Conservation (phyloP, 768 basidiomycete genomes). For the Exsudoporus frostii region DNA sequence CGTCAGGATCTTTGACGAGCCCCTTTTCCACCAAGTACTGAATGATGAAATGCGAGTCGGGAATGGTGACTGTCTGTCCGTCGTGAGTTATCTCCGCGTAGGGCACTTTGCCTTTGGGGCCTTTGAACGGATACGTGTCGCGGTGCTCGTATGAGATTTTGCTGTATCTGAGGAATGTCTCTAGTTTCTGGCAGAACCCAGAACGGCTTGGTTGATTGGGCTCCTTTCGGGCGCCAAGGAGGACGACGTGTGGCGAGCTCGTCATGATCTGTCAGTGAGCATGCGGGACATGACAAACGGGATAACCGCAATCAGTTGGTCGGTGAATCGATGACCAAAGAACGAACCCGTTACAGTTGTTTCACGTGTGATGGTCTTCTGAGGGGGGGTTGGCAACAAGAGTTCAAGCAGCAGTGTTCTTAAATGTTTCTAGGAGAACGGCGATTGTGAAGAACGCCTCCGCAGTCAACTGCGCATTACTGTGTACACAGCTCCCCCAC, state of each 20-base stretch:
- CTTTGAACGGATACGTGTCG: slow-evolving; percentile 23
- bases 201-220: slow-evolving; percentile 23
- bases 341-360: neutral
- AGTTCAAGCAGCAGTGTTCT: neutral
- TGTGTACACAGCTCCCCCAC: neutral
- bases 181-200: slow-evolving; percentile 35
- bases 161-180: slow-evolving; percentile 29
- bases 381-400: neutral
- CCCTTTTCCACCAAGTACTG: slow-evolving; percentile 26
- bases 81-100: slow-evolving; percentile 30
- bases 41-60: slow-evolving; percentile 36
- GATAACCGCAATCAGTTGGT: neutral
- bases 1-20: slow-evolving; percentile 28
- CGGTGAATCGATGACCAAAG: too few relatives aligned
- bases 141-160: slow-evolving; percentile 28
- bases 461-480: neutral
- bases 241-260: slow-evolving; percentile 20
- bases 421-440: neutral
- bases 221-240: slow-evolving; percentile 25
- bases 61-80: slow-evolving; percentile 14
- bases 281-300: neutral
- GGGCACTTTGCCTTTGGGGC: slow-evolving; percentile 34
- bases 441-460: neutral
- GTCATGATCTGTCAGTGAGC: slow-evolving; percentile 12
- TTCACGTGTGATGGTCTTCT: neutral